Evolutionary conservation across 225 moss, liverwort and hornwort genomes (phyloP), one percentile per base, ranked within the genome.

Genomic region (Straminergon stramineum): DNA sequence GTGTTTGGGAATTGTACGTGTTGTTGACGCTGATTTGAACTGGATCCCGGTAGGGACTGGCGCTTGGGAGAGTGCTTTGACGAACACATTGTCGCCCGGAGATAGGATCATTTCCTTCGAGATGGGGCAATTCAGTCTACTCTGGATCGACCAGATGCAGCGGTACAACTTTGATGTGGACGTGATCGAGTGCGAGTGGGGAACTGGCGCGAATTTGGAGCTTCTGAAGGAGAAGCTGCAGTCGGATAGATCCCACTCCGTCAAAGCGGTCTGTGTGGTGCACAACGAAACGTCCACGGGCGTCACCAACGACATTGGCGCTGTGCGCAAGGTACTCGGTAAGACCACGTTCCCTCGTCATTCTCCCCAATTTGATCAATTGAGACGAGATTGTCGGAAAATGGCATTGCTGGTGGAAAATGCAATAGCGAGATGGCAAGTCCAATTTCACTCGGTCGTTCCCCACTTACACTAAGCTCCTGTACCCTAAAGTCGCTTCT

Each of bases 261-360:
- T 96, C 15, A 97, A 97, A 89, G 99, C 99, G 28, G 37, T 99
- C 66, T 95, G 95, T 60, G 94, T 97, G 51, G 99, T 99, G 85
- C 99, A 99, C 86, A 99, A 99, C 55, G 99, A 99, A 88, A 99
- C 99, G 8, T 99, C 99, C 80, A 99, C 99, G 7, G 99, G 99
- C 48, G 99, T 99, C 75, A 99, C 99, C 37, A 99, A 99, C 90
- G 95, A 99, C 82, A 97, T 99, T 45, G 96, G 89, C 77, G 95
- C 93, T 68, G 88, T 99, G 39, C 99, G 99, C 81, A 85, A 93
- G 84, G 91, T 97, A 27, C 88, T 99, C 48, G 96, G 98, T 86
- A 86, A 76, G 61, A 21, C 51, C 19, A 17, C 61, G 26, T 70
- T 77, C 52, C 51, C 15, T 31, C 60, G 39, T 35, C 51, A n/a